Evolutionary conservation across 345 rosid species (phyloP).

Genomic region (Acer negundo): DNA sequence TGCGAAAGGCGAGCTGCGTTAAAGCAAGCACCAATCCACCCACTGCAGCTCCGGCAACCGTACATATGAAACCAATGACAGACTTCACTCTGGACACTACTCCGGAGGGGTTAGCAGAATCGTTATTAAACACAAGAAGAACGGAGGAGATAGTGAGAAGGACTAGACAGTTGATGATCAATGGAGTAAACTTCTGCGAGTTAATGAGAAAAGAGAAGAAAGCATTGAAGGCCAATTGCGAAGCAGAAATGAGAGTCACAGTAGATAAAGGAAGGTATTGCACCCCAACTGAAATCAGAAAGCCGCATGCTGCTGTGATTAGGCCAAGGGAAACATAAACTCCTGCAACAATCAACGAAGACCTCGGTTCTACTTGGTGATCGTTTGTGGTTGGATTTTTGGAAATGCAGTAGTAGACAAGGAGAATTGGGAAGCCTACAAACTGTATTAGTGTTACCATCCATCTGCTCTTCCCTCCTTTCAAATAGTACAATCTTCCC

Average conservation of each 20-base stretch:
- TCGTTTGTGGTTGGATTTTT: neutral
- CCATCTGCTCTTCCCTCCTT: conserved; percentile 50
- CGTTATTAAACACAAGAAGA: conserved; percentile 14
- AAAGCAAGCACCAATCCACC: conserved; percentile 43
- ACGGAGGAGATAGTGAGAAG: neutral
- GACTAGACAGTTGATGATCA: neutral
- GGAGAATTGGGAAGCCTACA: conserved; percentile 43
- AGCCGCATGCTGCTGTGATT: neutral
- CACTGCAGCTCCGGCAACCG: conserved; percentile 46
- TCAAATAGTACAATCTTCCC: conserved; percentile 33
- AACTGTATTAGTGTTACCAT: conserved; percentile 31
- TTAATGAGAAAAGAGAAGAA: conserved; percentile 53
- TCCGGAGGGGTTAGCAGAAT: conserved; percentile 5
- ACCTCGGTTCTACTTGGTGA: neutral
- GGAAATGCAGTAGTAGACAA: conserved; percentile 27
- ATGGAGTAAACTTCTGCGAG: conserved; percentile 6
- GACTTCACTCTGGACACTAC: conserved; percentile 31
- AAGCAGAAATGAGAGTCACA: conserved; percentile 42
- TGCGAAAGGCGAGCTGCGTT: conserved; percentile 34
- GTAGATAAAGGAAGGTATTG: conserved; percentile 40
- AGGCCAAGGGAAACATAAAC: conserved; percentile 30
- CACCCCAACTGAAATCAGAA: conserved; percentile 30
- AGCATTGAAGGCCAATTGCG: conserved; percentile 56
- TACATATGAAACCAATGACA: conserved; percentile 45
- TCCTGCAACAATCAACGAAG: neutral